phyloP scores from a whole-genome alignment of 768 basidiomycete genomes.

The Naganishia onofrii region DNA sequence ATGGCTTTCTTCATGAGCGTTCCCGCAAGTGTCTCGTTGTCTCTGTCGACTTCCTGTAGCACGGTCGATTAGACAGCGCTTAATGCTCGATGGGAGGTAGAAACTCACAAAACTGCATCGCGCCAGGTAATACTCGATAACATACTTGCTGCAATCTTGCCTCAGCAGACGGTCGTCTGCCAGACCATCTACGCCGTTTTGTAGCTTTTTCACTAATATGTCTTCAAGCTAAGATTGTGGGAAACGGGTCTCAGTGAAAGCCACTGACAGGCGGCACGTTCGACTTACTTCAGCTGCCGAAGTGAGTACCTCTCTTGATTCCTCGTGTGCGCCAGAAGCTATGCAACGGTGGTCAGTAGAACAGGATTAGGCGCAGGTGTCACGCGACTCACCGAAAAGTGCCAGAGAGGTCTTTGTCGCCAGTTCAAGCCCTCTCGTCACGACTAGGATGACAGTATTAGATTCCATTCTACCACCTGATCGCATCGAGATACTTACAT shows the following conservation, averaged over 20 bases:
- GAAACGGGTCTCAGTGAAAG: not conserved
- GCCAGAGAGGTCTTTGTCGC: slow-evolving; percentile 11
- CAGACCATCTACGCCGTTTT: not conserved
- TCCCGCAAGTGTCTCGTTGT: slow-evolving; percentile 11
- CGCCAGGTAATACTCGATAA: slow-evolving; percentile 13
- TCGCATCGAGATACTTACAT: not conserved
- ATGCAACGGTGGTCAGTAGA: too few species aligned
- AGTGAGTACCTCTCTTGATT: slow-evolving; percentile 1
- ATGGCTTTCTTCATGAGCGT: not conserved
- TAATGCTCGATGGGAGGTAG: not conserved
- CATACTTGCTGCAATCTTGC: not conserved
- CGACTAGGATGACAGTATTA: not conserved
- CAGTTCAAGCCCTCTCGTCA: slow-evolving; percentile 2
- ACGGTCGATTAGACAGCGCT: not conserved
- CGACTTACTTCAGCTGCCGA: slow-evolving; percentile 8
- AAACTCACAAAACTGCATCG: slow-evolving; percentile 10
- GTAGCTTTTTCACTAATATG: not conserved
- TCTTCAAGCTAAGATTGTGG: slow-evolving; percentile 1
- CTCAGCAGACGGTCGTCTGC: not conserved
- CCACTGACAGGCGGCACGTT: not conserved
- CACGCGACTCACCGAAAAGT: not conserved
- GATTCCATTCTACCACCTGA: not conserved
- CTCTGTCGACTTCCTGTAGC: slow-evolving; percentile 10
- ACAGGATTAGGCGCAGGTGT: not conserved
- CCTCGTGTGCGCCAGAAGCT: slow-evolving; percentile 4